phyloP scores from a whole-genome alignment of 345 rosid genomes.

The Bruguiera parviflora region DNA sequence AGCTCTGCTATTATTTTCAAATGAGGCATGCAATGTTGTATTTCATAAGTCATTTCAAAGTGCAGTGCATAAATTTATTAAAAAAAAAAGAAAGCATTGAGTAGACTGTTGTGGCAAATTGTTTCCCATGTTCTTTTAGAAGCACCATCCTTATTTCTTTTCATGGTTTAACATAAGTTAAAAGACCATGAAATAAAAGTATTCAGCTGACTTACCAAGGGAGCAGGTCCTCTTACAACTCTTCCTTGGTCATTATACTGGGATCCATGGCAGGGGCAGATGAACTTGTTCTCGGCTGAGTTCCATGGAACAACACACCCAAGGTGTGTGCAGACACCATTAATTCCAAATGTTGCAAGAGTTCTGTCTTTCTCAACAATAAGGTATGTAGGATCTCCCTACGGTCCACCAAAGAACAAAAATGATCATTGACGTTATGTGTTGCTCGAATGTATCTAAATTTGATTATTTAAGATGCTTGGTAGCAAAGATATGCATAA shows the following conservation, averaged over 20 bases:
- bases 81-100: no score
- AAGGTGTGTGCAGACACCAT: conserved; percentile 89
- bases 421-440: background rate
- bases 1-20: no score
- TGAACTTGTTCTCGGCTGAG: conserved; percentile 83
- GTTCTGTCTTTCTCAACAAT: conserved; percentile 86
- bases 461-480: no score
- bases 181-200: background rate
- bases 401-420: conserved; percentile 9
- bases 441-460: no score
- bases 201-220: conserved; percentile 55
- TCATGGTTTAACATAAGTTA: background rate
- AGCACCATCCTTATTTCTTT: background rate
- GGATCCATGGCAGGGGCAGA: conserved; percentile 98
- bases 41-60: no score
- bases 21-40: no score
- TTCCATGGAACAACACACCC: conserved; percentile 96
- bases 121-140: no score
- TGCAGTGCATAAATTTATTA: no score
- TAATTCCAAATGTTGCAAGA: conserved; percentile 76
- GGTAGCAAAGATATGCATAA: no score
- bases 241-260: conserved; percentile 94
- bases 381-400: conserved; percentile 98
- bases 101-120: no score
- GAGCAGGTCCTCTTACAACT: conserved; percentile 98